Evolutionary conservation across 345 rosid species (phyloP).

Genomic region (Gossypium australe): DNA sequence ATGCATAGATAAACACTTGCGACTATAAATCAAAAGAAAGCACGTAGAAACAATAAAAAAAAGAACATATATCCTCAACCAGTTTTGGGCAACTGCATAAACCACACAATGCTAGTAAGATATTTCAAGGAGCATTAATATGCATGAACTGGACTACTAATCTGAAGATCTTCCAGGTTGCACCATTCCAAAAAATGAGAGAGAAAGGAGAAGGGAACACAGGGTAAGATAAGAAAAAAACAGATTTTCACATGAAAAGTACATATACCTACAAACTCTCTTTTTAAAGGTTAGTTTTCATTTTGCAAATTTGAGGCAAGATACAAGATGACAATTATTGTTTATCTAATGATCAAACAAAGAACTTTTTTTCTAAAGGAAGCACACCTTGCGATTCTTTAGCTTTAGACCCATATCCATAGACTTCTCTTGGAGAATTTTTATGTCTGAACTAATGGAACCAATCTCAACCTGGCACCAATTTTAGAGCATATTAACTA

Average conservation of each 20-base stretch:
- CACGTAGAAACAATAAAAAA: not conserved
- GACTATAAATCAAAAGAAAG: not conserved
- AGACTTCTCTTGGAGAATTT: slow-evolving; percentile 94
- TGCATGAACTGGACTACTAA: not conserved
- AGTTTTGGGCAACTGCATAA: not conserved
- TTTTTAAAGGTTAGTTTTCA: not conserved
- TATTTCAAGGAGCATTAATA: not conserved
- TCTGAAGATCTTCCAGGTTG: not conserved
- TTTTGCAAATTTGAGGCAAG: not conserved
- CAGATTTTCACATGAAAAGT: not conserved
- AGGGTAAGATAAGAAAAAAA: not conserved
- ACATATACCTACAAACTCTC: not conserved
- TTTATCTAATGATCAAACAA: slow-evolving; percentile 1
- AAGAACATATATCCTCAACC: not conserved
- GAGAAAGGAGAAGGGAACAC: not conserved
- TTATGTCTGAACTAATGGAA: slow-evolving; percentile 95
- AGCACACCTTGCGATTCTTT: slow-evolving; percentile 91
- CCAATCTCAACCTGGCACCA: slow-evolving; percentile 78
- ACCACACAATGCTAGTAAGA: not conserved
- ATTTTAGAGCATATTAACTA: slow-evolving; percentile 8
- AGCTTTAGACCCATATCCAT: slow-evolving; percentile 99
- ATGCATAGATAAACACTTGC: not conserved
- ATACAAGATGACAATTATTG: not conserved
- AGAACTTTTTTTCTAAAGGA: not conserved
- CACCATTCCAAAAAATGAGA: not conserved